A percentile compares a stretch with the other conserved stretches of the same genome.
phyloP scores from a whole-genome alignment of 768 basidiomycete genomes.

The Amanita fuliginea region DNA sequence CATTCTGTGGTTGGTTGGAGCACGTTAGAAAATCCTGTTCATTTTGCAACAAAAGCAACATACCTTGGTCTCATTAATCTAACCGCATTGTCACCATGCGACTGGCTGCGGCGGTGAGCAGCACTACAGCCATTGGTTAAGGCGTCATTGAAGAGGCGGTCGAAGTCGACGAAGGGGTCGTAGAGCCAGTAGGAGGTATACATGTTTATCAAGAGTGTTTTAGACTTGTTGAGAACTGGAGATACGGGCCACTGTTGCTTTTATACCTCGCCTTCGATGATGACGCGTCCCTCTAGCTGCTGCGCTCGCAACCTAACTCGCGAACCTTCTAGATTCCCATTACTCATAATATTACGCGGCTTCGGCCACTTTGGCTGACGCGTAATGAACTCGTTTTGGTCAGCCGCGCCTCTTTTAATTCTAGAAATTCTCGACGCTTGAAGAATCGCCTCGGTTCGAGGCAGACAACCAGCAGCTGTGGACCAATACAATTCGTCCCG shows the following conservation, averaged over 20 bases:
- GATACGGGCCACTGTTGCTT: not conserved
- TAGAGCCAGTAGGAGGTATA: not conserved
- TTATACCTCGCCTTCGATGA: not conserved
- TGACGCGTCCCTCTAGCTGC: not conserved
- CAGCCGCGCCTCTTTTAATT: no score
- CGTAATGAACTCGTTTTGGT: no score
- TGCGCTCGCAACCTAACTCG: not conserved
- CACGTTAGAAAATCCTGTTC: not conserved
- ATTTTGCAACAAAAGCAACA: not conserved
- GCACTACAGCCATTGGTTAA: not conserved
- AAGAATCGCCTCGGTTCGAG: no score
- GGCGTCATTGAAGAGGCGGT: conserved; percentile 12
- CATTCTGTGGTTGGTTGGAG: conserved; percentile 31
- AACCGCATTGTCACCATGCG: not conserved
- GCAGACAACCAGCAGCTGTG: no score
- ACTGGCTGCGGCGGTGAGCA: no score
- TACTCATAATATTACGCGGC: not conserved
- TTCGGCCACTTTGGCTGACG: not conserved
- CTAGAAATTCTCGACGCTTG: no score
- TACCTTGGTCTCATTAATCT: not conserved
- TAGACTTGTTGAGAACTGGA: not conserved
- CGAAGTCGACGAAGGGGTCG: not conserved
- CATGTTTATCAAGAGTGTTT: not conserved
- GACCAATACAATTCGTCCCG: no score
- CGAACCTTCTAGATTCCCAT: not conserved